Evolutionary conservation across 2,329 filamentous ascomycete species (phyloP).

Genomic region (Alternaria brassicae): DNA sequence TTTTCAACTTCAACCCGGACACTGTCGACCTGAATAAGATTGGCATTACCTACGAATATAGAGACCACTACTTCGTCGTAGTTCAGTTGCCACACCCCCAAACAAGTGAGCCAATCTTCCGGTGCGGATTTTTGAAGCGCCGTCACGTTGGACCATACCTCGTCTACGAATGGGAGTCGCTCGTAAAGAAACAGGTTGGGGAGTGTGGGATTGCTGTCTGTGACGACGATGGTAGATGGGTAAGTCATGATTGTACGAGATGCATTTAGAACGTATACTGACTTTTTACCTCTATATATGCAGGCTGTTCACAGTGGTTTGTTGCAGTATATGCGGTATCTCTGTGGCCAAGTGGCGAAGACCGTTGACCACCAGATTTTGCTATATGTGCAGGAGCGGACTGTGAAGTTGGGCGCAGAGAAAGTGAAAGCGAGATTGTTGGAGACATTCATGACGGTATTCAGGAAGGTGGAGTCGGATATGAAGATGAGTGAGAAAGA

Average conservation of each 20-base stretch:
- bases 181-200: background rate
- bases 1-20: background rate
- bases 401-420: background rate
- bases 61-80: slow-evolving; percentile 1
- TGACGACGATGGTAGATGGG: background rate
- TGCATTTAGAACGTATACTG: background rate
- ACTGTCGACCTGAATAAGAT: slow-evolving; percentile 6
- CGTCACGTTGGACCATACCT: background rate
- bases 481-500: background rate
- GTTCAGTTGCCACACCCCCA: background rate
- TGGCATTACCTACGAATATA: slow-evolving; percentile 11
- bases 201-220: background rate
- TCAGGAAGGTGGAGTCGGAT: background rate
- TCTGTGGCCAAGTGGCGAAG: background rate
- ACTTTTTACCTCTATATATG: background rate
- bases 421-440: background rate
- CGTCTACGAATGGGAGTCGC: background rate
- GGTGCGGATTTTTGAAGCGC: background rate
- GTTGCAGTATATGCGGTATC: background rate
- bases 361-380: background rate
- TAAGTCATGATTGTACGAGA: background rate
- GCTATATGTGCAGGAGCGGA: background rate
- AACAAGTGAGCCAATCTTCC: background rate
- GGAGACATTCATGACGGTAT: background rate
- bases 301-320: background rate